Percentiles rank a stretch among this genome's conserved stretches.
Evolutionary conservation across 148 eudicot genomes (phyloP).

Genomic region (Bassia scoparia): DNA sequence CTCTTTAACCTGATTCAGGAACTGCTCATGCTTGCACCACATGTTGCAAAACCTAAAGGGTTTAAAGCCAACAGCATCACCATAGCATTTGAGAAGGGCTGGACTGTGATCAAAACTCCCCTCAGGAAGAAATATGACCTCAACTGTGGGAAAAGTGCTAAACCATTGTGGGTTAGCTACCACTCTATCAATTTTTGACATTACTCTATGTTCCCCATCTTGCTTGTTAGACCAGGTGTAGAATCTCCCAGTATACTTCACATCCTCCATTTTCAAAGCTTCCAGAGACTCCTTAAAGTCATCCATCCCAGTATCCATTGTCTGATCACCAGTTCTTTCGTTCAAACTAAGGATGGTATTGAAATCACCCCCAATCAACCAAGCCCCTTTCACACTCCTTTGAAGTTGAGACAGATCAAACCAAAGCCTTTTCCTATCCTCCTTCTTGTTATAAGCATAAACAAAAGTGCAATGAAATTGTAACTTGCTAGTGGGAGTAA

Average conservation of each 20-base stretch:
- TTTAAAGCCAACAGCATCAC: not conserved
- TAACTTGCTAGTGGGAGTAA: not conserved
- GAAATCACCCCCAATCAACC: not conserved
- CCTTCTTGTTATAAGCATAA: not conserved
- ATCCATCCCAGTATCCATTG: not conserved
- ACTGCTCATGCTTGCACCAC: not conserved
- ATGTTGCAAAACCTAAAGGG: not conserved
- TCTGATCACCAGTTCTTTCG: not conserved
- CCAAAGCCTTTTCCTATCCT: not conserved
- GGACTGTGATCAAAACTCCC: not conserved
- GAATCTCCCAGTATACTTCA: not conserved
- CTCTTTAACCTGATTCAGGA: not conserved
- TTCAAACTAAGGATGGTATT: not conserved
- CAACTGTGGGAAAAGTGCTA: not conserved
- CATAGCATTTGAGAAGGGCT: not conserved
- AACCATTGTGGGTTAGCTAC: not conserved
- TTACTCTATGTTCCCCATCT: not conserved
- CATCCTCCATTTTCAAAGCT: not conserved
- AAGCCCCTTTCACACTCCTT: not conserved
- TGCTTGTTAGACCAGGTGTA: not conserved
- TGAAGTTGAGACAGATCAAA: not conserved
- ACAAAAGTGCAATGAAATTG: not conserved
- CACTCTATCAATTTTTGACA: not conserved
- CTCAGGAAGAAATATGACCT: not conserved
- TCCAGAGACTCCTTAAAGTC: not conserved